Conservation (phyloP, 2,329 filamentous ascomycete species). For the Neonectria coccinea region DNA sequence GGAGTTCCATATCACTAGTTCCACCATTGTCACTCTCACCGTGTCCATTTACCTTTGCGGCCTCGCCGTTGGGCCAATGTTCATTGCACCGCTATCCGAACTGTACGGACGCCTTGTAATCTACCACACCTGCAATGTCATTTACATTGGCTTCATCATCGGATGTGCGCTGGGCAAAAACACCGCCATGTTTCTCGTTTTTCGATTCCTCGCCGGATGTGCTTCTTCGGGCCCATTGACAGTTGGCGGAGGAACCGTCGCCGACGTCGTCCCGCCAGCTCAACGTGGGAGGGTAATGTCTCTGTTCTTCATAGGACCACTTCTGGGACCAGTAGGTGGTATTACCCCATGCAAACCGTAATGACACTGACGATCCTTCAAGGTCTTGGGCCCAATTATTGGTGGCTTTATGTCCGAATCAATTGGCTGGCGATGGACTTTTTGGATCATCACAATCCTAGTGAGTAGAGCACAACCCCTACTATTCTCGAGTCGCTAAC, state of each 20-base stretch:
- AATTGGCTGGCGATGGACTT: constrained; percentile 63
- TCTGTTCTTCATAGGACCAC: constrained; percentile 70
- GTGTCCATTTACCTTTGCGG: constrained; percentile 59
- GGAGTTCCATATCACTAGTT: constrained; percentile 44
- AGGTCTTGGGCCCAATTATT: constrained; percentile 36
- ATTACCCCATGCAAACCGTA: background rate
- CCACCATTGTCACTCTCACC: constrained; percentile 54
- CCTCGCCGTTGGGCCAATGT: constrained; percentile 67
- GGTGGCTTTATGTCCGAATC: constrained; percentile 60
- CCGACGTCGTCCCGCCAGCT: constrained; percentile 69
- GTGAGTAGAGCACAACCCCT: constrained; percentile 28
- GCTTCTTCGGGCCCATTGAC: constrained; percentile 72
- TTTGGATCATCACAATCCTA: constrained; percentile 62
- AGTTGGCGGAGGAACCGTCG: constrained; percentile 73
- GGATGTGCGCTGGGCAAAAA: constrained; percentile 63
- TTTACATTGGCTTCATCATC: constrained; percentile 50
- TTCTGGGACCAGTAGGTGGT: constrained; percentile 62
- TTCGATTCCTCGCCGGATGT: constrained; percentile 69
- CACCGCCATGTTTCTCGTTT: constrained; percentile 69
- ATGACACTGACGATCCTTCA: constrained; percentile 19
- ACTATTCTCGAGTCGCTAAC: constrained; percentile 22
- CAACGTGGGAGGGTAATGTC: constrained; percentile 72
- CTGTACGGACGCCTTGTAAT: constrained; percentile 43
- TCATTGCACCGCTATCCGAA: constrained; percentile 72
- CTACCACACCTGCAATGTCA: too few species aligned